Evolutionary conservation across 1,284 basidiomycete species (phyloP).

Genomic region (Coniferiporia sulphurascens): DNA sequence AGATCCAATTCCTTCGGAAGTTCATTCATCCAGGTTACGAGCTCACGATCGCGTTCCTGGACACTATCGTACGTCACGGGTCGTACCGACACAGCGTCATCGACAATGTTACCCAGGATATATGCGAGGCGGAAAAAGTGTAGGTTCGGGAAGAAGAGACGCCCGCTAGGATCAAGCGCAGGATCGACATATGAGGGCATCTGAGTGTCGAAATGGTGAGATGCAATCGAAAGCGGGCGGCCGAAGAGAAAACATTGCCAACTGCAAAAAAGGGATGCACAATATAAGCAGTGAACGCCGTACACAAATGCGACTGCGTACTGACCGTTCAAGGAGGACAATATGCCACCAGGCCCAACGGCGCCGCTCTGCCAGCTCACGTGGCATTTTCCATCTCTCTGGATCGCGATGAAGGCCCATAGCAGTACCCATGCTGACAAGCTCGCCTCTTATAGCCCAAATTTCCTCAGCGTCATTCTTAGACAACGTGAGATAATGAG

Average conservation of each 20-base stretch:
- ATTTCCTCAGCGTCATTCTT: constrained; percentile 76
- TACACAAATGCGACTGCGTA: constrained; percentile 6
- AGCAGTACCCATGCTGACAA: constrained; percentile 69
- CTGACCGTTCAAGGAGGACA: constrained; percentile 66
- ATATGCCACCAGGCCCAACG: constrained; percentile 88
- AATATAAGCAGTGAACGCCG: background rate
- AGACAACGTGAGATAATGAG: constrained; percentile 64
- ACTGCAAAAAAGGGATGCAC: constrained; percentile 30
- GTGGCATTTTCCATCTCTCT: constrained; percentile 62
- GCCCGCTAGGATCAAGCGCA: constrained; percentile 50
- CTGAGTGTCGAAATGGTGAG: constrained; percentile 76
- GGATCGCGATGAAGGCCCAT: constrained; percentile 85
- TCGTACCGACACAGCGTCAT: constrained; percentile 71
- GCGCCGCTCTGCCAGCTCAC: constrained; percentile 64
- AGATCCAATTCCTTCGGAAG: constrained; percentile 67
- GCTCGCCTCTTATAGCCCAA: constrained; percentile 68
- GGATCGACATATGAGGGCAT: constrained; percentile 63
- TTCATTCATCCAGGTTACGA: constrained; percentile 67
- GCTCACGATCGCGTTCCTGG: constrained; percentile 59
- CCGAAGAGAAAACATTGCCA: constrained; percentile 85
- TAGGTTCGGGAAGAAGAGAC: constrained; percentile 65
- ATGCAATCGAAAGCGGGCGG: constrained; percentile 65
- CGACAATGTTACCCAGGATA: constrained; percentile 75
- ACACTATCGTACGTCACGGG: constrained; percentile 69
- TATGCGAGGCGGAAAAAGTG: constrained; percentile 69